Evolutionary conservation across 129 eudicot species (phyloP).

Genomic region (Pittosporum tobira): DNA sequence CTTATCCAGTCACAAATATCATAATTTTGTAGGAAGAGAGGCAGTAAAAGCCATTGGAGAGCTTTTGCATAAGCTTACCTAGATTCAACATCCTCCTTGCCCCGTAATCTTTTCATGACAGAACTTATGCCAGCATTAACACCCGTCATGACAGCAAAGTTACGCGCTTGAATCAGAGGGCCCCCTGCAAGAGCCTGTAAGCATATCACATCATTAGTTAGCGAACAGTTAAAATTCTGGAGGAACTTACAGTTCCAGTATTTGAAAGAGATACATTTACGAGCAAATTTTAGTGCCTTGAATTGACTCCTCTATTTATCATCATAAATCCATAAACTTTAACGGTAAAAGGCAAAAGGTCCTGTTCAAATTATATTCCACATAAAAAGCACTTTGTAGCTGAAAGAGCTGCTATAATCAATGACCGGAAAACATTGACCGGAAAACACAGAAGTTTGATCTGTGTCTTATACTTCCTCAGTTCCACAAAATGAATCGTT

Average conservation of each 20-base stretch:
- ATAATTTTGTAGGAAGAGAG: neutral
- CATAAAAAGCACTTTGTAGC: neutral
- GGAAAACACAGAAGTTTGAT: no score
- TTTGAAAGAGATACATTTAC: neutral
- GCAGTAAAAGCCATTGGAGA: neutral
- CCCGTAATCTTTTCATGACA: constrained; percentile 77
- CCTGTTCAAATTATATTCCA: neutral
- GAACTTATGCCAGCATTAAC: constrained; percentile 77
- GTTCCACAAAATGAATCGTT: no score
- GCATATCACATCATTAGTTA: neutral
- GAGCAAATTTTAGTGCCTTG: no score
- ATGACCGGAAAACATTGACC: no score
- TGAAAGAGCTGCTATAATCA: no score
- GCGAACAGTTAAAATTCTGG: neutral
- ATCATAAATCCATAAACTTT: no score
- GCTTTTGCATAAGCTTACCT: constrained; percentile 30
- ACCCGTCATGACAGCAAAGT: constrained; percentile 84
- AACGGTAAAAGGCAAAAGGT: no score
- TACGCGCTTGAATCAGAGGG: constrained; percentile 75
- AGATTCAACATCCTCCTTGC: constrained; percentile 86
- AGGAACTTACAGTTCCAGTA: neutral
- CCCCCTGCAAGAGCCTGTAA: constrained; percentile 91
- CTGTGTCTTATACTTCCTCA: no score
- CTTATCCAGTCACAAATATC: no score
- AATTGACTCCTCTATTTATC: no score